Base-by-base conservation (phyloP, 129 eudicot species). In the Flaveria robusta region DNA sequence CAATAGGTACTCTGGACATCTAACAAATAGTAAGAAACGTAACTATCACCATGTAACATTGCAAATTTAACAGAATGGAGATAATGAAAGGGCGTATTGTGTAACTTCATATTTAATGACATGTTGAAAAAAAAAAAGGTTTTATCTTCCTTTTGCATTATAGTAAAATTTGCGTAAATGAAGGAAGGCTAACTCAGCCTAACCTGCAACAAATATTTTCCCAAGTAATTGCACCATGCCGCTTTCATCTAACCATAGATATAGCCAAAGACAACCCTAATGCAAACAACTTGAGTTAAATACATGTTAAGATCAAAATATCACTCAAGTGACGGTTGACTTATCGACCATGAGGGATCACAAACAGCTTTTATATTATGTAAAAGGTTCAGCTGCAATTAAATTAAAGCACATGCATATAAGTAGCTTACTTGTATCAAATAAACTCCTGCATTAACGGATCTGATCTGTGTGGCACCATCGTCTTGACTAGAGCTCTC, bases 171-270 rank as follows among this genome's bases (percentile, higher is more conserved):
- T 45, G 19, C 23, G 72, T 63, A 18, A 42, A 16, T 6, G 10
- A 19, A 47, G 42, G 22, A 8, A 7, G 34, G 47, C 13, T 47
- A 47, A 41, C 31, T 42, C 73, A 78, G 66, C 27, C 79, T 71
- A 20, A 94, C 99, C 97, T 82, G 99, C 99, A 58, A 94, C 79
- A 83, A 94, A 94, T 81, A 94, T 86, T 84, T 88, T 91, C 75
- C 92, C 96, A 10, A 91, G 34, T 51, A 86, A 84, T 85, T 89
- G 90, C 58, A 87, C 86, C 58, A 55, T 24, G 72, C 84, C 75
- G 83, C 79, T 91, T 83, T 91, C 92, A 78, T 89, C 86, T 51
- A 91, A 63, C 92, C 90, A 89, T 65, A 91, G 84, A 84, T 84
- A 88, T n/a, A 86, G 29, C 98, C 97, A 94, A 37, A 94, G 88